These are phyloP conservation scores for Berberis thunbergii DNA, from an alignment of 164 flowering plant genomes.

Conservation along the genomic window DNA sequence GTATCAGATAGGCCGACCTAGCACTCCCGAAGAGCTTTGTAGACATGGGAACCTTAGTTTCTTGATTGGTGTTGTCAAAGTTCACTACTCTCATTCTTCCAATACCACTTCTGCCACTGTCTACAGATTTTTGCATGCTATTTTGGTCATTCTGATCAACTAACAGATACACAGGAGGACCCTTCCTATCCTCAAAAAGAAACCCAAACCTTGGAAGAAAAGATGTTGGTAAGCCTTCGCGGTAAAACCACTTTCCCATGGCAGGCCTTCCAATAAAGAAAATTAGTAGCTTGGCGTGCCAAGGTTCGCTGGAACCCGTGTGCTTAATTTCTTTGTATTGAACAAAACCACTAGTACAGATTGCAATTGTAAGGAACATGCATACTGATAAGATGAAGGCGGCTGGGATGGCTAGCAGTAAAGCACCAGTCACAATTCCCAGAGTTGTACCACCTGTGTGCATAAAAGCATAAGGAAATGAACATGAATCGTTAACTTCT, in stretches of 20 bases:
- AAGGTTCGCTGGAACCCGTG: slow-evolving; percentile 10
- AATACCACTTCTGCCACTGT: slow-evolving; percentile 36
- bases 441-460: slow-evolving; percentile 38
- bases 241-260: slow-evolving; percentile 48
- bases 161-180: slow-evolving; percentile 33
- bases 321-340: slow-evolving; percentile 40
- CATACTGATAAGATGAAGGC: slow-evolving; percentile 38
- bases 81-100: slow-evolving; percentile 42
- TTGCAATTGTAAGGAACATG: slow-evolving; percentile 32
- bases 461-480: neutral
- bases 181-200: slow-evolving; percentile 42
- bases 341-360: slow-evolving; percentile 29
- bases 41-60: slow-evolving; percentile 14
- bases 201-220: slow-evolving; percentile 41
- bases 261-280: slow-evolving; percentile 24
- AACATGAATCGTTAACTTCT: neutral
- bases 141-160: slow-evolving; percentile 26
- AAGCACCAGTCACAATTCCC: slow-evolving; percentile 39
- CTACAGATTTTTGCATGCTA: slow-evolving; percentile 26
- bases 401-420: slow-evolving; percentile 38
- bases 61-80: slow-evolving; percentile 29
- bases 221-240: slow-evolving; percentile 34
- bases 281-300: slow-evolving; percentile 25
- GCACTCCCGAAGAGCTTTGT: slow-evolving; percentile 32
- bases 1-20: slow-evolving; percentile 38